These are phyloP conservation scores for Ganoderma boninense DNA, from an alignment of 1,284 basidiomycete genomes.

Conservation along the genomic window DNA sequence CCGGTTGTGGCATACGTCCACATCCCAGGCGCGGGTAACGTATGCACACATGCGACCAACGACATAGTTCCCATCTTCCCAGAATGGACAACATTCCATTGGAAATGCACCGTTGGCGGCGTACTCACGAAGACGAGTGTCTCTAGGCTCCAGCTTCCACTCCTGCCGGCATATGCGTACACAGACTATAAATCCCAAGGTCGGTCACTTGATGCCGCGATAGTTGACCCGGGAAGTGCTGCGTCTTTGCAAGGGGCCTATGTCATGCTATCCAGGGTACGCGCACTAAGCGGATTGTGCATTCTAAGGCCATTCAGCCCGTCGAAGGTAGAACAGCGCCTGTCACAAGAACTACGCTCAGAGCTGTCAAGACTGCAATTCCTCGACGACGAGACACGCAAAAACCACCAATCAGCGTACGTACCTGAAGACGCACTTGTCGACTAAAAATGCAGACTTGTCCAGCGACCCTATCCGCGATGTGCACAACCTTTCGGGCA, in stretches of 20 bases:
- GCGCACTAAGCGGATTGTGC: neutral
- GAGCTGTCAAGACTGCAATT: no score
- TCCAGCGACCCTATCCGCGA: no score
- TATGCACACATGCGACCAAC: neutral
- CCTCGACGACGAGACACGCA: no score
- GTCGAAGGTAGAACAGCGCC: neutral
- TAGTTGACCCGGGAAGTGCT: neutral
- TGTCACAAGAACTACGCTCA: neutral
- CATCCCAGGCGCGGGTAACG: neutral
- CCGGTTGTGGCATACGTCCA: neutral
- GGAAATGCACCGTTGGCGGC: neutral
- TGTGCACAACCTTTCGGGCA: no score
- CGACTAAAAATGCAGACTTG: no score
- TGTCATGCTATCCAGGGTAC: neutral
- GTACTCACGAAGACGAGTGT: neutral
- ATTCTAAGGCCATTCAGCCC: neutral
- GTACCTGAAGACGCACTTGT: no score
- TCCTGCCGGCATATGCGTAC: neutral
- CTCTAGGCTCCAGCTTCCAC: neutral
- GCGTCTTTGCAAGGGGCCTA: neutral
- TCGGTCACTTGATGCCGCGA: neutral
- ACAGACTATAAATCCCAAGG: neutral
- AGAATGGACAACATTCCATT: neutral
- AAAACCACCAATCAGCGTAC: no score
- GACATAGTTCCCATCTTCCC: neutral